Evolutionary conservation across 257 asterid species (phyloP).

Genomic region (Misopates orontium): DNA sequence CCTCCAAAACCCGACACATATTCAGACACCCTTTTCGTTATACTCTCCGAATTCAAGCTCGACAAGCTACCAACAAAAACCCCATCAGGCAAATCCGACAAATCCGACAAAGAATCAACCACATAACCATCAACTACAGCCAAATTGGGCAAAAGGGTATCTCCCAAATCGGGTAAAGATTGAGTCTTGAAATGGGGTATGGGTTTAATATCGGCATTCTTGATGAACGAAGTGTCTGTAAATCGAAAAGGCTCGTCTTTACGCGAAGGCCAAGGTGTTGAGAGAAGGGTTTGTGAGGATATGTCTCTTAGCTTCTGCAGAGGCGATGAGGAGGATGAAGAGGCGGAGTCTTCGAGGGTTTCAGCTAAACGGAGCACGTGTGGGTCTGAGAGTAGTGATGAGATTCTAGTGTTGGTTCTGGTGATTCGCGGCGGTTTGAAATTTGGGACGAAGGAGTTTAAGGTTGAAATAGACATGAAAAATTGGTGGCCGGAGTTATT

Average conservation of each 20-base stretch:
- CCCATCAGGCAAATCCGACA: constrained; percentile 58
- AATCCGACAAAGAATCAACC: constrained; percentile 45
- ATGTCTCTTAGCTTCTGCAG: constrained; percentile 67
- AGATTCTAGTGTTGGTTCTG: constrained; percentile 31
- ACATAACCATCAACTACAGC: constrained; percentile 73
- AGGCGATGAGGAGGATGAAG: constrained; percentile 46
- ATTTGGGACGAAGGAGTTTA: constrained; percentile 34
- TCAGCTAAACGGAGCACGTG: constrained; percentile 86
- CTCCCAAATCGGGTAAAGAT: constrained; percentile 34
- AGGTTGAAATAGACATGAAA: constrained; percentile 33
- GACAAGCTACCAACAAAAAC: constrained; percentile 73
- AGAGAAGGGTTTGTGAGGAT: constrained; percentile 77
- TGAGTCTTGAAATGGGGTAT: constrained; percentile 32
- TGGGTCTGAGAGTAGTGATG: constrained; percentile 75
- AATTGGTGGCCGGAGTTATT: no score
- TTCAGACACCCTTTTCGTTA: constrained; percentile 59
- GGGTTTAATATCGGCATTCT: constrained; percentile 65
- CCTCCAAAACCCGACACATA: constrained; percentile 57
- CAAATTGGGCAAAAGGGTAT: constrained; percentile 49
- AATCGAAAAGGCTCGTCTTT: constrained; percentile 90
- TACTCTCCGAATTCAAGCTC: constrained; percentile 44
- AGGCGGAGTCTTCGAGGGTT: constrained; percentile 73
- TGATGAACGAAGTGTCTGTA: constrained; percentile 79
- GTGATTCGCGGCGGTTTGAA: constrained; percentile 28
- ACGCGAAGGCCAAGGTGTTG: constrained; percentile 87